phyloP scores from a whole-genome alignment of 2,329 filamentous ascomycete species.

The Arthrobotrys pseudoclavata region DNA sequence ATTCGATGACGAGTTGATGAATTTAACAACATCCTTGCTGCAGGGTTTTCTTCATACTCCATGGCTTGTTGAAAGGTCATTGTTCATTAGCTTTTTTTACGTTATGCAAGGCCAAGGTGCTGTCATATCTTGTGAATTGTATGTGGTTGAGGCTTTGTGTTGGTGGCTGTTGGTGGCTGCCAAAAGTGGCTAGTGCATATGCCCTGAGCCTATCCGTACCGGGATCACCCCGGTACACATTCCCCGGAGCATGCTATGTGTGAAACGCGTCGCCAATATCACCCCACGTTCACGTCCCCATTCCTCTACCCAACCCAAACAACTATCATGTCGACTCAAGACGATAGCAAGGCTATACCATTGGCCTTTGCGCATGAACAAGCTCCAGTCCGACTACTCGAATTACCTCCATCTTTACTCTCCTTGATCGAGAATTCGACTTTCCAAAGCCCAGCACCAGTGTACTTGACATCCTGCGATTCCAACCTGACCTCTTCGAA shows the following conservation, averaged over 20 bases:
- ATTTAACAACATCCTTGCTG: slow-evolving; percentile 10
- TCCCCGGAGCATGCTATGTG: neutral
- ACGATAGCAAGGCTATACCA: slow-evolving; percentile 59
- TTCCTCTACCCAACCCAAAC: slow-evolving; percentile 9
- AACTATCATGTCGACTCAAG: slow-evolving; percentile 61
- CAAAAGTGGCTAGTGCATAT: neutral
- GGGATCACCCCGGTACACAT: neutral
- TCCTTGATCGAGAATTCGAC: slow-evolving; percentile 61
- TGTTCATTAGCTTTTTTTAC: neutral
- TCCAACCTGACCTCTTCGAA: neutral
- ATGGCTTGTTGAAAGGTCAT: neutral
- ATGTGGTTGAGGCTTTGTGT: slow-evolving; percentile 4
- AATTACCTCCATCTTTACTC: slow-evolving; percentile 62
- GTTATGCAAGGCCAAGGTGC: neutral
- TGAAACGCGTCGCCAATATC: slow-evolving; percentile 18
- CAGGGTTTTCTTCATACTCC: neutral
- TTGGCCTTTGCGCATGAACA: slow-evolving; percentile 62
- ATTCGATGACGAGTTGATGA: neutral
- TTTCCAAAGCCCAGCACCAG: slow-evolving; percentile 59
- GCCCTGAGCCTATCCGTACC: neutral
- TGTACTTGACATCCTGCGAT: slow-evolving; percentile 46
- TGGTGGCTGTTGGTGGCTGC: slow-evolving; percentile 9
- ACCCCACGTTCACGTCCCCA: slow-evolving; percentile 12
- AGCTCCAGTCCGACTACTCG: slow-evolving; percentile 62
- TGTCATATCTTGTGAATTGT: neutral